Percentiles rank a stretch among this genome's conserved stretches.
Conservation (phyloP, 345 rosid species). For the Populus alba region DNA sequence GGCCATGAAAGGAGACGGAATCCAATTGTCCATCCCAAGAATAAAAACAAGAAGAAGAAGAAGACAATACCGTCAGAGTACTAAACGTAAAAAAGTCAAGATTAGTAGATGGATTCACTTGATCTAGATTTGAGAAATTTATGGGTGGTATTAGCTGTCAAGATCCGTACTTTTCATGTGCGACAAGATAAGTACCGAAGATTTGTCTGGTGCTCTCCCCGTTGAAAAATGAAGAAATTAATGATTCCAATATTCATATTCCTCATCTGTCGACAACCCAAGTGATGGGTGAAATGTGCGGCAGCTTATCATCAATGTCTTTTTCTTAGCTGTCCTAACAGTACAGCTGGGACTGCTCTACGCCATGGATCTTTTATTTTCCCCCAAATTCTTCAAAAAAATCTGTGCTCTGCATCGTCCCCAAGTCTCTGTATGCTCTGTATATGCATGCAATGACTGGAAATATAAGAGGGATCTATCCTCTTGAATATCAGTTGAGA, state of each 20-base stretch:
- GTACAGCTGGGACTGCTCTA: no score
- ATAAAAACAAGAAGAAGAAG: no score
- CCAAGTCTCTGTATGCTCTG: no score
- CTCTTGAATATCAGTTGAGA: no score
- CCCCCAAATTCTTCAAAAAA: no score
- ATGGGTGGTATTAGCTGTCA: background rate
- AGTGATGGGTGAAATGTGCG: background rate
- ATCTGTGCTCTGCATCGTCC: no score
- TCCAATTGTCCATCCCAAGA: background rate
- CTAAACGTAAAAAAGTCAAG: background rate
- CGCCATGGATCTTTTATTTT: no score
- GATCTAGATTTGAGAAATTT: background rate
- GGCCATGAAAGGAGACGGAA: background rate
- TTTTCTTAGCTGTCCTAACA: background rate
- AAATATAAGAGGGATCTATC: no score
- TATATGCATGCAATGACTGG: no score
- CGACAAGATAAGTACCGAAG: background rate
- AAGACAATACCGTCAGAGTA: no score
- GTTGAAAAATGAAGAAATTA: background rate
- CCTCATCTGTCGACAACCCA: background rate
- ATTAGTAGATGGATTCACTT: background rate
- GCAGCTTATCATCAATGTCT: background rate
- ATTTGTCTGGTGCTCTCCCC: background rate
- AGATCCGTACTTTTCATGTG: background rate
- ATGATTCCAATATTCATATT: background rate